Conservation (phyloP, 108 stramenopile genomes). For the Chaetoceros tenuissimus region DNA sequence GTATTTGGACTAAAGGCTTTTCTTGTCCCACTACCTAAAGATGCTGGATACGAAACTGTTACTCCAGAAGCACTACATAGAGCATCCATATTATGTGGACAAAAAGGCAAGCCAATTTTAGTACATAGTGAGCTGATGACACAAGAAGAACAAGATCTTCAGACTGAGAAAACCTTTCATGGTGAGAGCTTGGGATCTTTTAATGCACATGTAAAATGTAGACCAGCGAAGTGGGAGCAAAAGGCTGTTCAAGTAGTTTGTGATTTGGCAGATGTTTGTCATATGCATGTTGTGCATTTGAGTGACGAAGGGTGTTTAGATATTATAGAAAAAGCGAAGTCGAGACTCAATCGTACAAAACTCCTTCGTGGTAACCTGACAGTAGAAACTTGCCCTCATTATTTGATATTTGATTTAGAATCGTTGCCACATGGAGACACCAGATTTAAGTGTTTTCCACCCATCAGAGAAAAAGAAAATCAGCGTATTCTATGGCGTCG, state of each 20-base stretch:
- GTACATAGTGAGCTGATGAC: conserved; percentile 25
- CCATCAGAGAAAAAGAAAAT: conserved; percentile 21
- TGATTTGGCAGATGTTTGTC: conserved; percentile 13
- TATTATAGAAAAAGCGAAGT: conserved; percentile 21
- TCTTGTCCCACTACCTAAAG: conserved; percentile 19
- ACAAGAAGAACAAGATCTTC: conserved; percentile 1
- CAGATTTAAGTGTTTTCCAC: conserved; percentile 33
- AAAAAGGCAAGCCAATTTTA: conserved; percentile 16
- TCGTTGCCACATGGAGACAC: conserved; percentile 21
- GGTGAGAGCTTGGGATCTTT: conserved; percentile 1
- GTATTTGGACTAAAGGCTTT: conserved; percentile 28
- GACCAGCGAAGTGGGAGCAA: conserved; percentile 27
- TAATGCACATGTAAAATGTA: conserved; percentile 18
- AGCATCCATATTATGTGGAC: conserved; percentile 24
- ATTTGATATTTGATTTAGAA: conserved; percentile 25
- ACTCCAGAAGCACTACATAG: conserved; percentile 10
- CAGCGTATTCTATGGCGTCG: conserved; percentile 16
- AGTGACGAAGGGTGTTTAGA: conserved; percentile 31
- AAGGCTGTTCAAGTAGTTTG: conserved; percentile 31
- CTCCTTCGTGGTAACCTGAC: conserved; percentile 10
- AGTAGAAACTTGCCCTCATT: conserved; percentile 38
- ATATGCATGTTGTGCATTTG: conserved; percentile 37
- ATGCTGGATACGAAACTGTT: conserved; percentile 23
- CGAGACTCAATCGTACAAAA: neutral
- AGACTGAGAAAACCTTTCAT: conserved; percentile 3